A percentile compares a stretch with the other conserved stretches of the same genome.
phyloP scores from a whole-genome alignment of 2,329 filamentous ascomycete species.

The Fusarium mangiferae region DNA sequence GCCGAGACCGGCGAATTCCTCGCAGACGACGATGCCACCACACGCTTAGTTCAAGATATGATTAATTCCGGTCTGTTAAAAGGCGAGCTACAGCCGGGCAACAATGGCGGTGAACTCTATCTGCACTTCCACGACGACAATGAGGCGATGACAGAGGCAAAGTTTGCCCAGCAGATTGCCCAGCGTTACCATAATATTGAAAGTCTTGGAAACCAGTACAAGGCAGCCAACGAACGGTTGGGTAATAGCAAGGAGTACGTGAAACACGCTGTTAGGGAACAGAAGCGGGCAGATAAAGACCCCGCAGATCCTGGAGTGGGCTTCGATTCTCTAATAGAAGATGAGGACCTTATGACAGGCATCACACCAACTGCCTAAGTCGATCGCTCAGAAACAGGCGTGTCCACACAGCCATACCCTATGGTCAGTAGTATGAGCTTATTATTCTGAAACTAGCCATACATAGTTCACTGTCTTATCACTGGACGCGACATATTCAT shows the following conservation, averaged over 20 bases:
- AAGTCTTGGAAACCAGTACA: conserved; percentile 59
- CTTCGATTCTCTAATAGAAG: conserved; percentile 63
- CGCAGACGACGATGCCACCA: conserved; percentile 55
- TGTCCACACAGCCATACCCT: not conserved
- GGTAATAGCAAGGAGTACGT: conserved; percentile 67
- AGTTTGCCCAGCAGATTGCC: conserved; percentile 61
- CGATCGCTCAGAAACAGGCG: not conserved
- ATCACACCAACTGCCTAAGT: conserved; percentile 35
- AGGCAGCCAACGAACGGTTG: conserved; percentile 64
- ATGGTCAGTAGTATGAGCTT: not conserved
- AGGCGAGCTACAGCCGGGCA: conserved; percentile 61
- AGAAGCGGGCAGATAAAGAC: conserved; percentile 59
- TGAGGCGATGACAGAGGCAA: conserved; percentile 58
- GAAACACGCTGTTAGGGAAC: conserved; percentile 57
- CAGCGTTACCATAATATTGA: conserved; percentile 55
- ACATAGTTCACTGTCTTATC: not conserved
- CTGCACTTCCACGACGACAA: conserved; percentile 61
- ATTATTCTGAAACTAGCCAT: not conserved
- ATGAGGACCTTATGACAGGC: conserved; percentile 71
- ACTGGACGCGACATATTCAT: not conserved
- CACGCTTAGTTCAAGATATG: conserved; percentile 64
- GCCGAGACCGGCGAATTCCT: conserved; percentile 62
- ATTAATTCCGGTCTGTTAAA: conserved; percentile 63
- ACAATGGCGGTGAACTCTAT: conserved; percentile 55
- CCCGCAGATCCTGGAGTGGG: conserved; percentile 48